A percentile compares a stretch with the other conserved stretches of the same genome.
Conservation (phyloP, 352 stramenopile genomes). For the Globisporangium heterothallicum region DNA sequence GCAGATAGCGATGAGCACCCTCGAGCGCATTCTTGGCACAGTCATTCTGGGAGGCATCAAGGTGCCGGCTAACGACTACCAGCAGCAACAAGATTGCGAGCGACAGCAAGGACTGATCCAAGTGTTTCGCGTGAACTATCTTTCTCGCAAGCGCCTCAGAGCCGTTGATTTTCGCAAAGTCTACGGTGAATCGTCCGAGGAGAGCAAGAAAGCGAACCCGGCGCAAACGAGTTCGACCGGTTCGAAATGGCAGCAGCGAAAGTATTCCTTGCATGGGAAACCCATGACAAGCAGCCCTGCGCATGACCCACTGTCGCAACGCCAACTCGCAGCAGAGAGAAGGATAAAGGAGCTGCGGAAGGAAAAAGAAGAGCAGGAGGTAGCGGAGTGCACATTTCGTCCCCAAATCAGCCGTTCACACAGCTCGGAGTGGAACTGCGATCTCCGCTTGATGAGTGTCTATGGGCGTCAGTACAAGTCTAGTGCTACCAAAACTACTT, state of each 20-base stretch:
- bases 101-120: slow-evolving; percentile 2
- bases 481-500: slow-evolving; percentile 14
- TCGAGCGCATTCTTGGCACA: slow-evolving; percentile 20
- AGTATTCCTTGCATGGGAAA: slow-evolving; percentile 36
- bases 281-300: slow-evolving; percentile 3
- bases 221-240: neutral
- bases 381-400: slow-evolving; percentile 54
- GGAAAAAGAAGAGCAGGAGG: slow-evolving; percentile 28
- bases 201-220: neutral
- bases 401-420: slow-evolving; percentile 21
- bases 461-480: slow-evolving; percentile 6
- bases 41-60: slow-evolving; percentile 14
- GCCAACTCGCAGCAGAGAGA: slow-evolving; percentile 18
- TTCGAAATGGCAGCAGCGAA: neutral
- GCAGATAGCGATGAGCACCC: slow-evolving; percentile 5
- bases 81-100: neutral
- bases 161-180: slow-evolving; percentile 4
- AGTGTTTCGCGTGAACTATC: slow-evolving; percentile 9
- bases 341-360: slow-evolving; percentile 30
- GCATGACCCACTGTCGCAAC: slow-evolving; percentile 28
- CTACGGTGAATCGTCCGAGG: neutral
- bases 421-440: slow-evolving; percentile 3
- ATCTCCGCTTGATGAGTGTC: slow-evolving; percentile 3
- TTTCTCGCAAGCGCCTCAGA: slow-evolving; percentile 5
- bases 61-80: neutral